phyloP scores from a whole-genome alignment of 2,329 filamentous ascomycete genomes.

The Diaporthe aspalathi region DNA sequence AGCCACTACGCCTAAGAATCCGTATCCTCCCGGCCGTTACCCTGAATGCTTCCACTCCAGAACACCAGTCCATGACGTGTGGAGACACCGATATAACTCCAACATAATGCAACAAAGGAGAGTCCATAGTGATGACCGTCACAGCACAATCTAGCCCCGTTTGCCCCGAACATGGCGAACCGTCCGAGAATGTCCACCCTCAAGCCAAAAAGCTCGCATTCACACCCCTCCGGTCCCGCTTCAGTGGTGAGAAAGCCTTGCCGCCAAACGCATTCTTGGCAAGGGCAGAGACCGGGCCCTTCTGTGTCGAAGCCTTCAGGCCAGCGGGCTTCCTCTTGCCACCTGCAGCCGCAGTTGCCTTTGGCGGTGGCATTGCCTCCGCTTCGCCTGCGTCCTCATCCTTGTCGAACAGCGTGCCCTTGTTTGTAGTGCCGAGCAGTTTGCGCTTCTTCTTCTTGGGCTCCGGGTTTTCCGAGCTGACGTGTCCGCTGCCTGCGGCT shows the following conservation, averaged over 20 bases:
- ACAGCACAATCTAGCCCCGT: background rate
- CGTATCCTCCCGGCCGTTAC: conserved; percentile 3
- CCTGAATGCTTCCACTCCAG: conserved; percentile 5
- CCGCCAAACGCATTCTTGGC: conserved; percentile 63
- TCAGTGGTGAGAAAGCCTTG: conserved; percentile 76
- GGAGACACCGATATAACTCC: conserved; percentile 26
- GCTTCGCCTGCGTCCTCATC: conserved; percentile 72
- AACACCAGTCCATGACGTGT: conserved; percentile 25
- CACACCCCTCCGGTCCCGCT: conserved; percentile 73
- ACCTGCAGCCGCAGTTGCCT: conserved; percentile 29
- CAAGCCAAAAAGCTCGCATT: conserved; percentile 70
- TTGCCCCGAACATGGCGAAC: background rate
- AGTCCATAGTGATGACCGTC: conserved; percentile 5
- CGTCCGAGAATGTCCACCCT: conserved; percentile 29
- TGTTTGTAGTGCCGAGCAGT: conserved; percentile 70
- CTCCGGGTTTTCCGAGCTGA: conserved; percentile 47
- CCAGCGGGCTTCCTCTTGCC: conserved; percentile 43
- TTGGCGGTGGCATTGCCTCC: conserved; percentile 39
- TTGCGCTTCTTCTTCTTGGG: conserved; percentile 79
- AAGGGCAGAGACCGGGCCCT: conserved; percentile 41
- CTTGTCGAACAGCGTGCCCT: conserved; percentile 75
- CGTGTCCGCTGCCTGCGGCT: conserved; percentile 23
- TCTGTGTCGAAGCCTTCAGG: conserved; percentile 37
- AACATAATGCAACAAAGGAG: conserved; percentile 30
- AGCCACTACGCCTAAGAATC: background rate